Conservation (phyloP, 169 alveolate genomes). For the Plasmodium knowlesi region DNA sequence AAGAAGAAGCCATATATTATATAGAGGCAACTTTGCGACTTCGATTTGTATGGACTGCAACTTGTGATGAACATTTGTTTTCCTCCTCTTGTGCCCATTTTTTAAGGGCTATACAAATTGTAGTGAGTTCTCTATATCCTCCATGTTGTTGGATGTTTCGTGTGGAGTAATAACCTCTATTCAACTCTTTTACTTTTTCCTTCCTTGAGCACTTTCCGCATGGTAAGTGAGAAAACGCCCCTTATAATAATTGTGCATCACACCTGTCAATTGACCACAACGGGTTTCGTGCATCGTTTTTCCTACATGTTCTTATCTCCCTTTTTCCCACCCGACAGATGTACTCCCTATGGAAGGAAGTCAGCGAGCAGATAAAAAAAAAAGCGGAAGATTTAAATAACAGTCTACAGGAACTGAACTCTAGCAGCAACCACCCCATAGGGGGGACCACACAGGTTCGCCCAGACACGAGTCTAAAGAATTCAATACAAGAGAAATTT, state of each 20-base stretch:
- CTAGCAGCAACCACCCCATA: neutral
- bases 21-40: neutral
- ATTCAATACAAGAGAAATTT: slow-evolving; percentile 45
- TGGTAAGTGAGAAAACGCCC: neutral
- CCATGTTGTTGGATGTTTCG: neutral
- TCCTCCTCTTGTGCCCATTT: neutral
- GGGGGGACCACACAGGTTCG: neutral
- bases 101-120: neutral
- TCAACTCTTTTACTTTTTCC: neutral
- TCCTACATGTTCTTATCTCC: neutral
- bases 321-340: neutral
- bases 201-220: neutral
- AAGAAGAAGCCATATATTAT: neutral
- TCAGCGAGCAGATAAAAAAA: slow-evolving; percentile 67
- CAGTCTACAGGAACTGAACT: slow-evolving; percentile 52
- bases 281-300: neutral
- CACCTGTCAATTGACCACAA: neutral
- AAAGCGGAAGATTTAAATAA: slow-evolving; percentile 71
- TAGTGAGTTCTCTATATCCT: neutral
- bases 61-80: neutral
- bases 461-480: neutral
- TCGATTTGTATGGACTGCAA: neutral
- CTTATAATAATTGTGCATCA: neutral
- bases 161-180: neutral
- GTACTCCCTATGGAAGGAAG: slow-evolving; percentile 75